Base-by-base conservation (phyloP, 2,329 filamentous ascomycete species). In the Ramichloridium luteum region DNA sequence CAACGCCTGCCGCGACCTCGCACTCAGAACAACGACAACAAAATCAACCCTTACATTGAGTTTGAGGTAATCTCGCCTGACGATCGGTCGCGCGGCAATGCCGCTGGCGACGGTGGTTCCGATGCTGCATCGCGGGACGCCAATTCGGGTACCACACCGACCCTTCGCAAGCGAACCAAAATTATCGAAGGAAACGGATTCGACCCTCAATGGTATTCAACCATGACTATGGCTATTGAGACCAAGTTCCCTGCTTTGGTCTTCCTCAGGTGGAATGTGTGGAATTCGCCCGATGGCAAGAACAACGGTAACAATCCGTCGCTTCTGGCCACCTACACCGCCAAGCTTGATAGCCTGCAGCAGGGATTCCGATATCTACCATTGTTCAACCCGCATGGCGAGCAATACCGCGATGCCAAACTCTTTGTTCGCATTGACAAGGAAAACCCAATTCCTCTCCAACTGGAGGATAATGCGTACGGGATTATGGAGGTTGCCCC, bases 201-300 rank as follows among this genome's bases (percentile, higher is more conserved):
- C 61, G 93, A 93, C 54, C 90, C 90, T 1, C 67, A 77, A 34
- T 98, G 93, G 57, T 74, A 86, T 46, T 75, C 83, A 45, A 71
- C 72, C 36, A 81, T 88, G 59, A 73, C 74, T 39, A 79, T 94
- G 57, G 77, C 75, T 34, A 67, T 94, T 14, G 84, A 84, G 28
- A 96, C 90, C n/a, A 92, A 92, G 52, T 86, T 88, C 51, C 86
- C 88, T 0, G 84, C 90, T 47, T 67, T 98, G 16, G 80, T 96
- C 36, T 96, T 96, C 56, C 77, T 98, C 31, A 80, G 85, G 27
- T 93, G 84, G 73, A 86, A 79, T 14, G 84, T 96, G 34, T 88
- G 82, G 68, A 80, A 90, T 45, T 86, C 85, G 1, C 67, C 74
- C 37, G 82, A 88, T 51, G 81, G 81, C 25, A 70, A 77, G 46